A percentile compares a stretch with the other conserved stretches of the same genome.
Conservation (phyloP, 2,329 filamentous ascomycete genomes). For the Trichophyton rubrum region DNA sequence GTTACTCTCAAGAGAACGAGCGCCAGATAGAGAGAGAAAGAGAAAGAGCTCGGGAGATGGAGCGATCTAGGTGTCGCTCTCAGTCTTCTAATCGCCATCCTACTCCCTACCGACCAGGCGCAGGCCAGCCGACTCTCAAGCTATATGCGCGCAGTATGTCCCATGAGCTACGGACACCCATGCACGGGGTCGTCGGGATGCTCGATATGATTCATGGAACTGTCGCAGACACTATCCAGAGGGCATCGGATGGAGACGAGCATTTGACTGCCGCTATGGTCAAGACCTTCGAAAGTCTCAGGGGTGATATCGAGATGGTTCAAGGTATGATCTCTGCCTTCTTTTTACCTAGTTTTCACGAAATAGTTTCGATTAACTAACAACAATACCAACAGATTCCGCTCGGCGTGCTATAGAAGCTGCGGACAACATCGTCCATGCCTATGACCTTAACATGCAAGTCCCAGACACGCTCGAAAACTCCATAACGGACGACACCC, state of each 20-base stretch:
- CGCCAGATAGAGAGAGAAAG: slow-evolving; percentile 19
- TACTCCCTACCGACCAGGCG: slow-evolving; percentile 10
- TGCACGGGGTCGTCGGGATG: slow-evolving; percentile 67
- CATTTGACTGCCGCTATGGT: slow-evolving; percentile 30
- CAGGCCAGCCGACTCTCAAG: slow-evolving; percentile 45
- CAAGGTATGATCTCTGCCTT: slow-evolving; percentile 40
- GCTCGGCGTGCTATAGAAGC: slow-evolving; percentile 60
- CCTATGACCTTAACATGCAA: slow-evolving; percentile 63
- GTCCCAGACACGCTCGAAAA: slow-evolving; percentile 51
- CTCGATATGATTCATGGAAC: slow-evolving; percentile 64
- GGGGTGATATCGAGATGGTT: slow-evolving; percentile 57
- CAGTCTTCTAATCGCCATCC: not conserved
- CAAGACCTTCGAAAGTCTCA: slow-evolving; percentile 49
- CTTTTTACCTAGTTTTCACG: not conserved
- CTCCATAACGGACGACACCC: slow-evolving; percentile 26
- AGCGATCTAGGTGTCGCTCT: not conserved
- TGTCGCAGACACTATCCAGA: slow-evolving; percentile 52
- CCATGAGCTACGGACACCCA: slow-evolving; percentile 58
- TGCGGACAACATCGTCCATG: slow-evolving; percentile 63
- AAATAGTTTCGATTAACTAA: not conserved
- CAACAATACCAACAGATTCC: slow-evolving; percentile 40
- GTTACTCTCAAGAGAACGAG: slow-evolving; percentile 21
- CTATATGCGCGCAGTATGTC: slow-evolving; percentile 61
- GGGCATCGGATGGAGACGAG: slow-evolving; percentile 31
- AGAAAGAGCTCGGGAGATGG: slow-evolving; percentile 19